These are phyloP conservation scores for Lycium ferocissimum DNA, from an alignment of 257 asterid species.

Conservation along the genomic window DNA sequence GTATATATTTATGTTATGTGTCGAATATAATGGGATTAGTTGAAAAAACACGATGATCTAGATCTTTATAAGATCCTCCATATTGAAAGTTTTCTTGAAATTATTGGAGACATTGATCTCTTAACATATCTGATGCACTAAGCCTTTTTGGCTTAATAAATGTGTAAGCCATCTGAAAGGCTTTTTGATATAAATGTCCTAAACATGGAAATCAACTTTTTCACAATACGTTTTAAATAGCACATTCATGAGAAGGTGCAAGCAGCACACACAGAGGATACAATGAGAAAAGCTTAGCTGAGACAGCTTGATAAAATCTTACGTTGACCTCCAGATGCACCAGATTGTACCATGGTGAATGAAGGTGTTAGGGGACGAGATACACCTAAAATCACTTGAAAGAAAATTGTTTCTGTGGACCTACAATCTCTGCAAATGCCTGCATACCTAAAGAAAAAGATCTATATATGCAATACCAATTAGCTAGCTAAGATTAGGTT, in stretches of 20 bases:
- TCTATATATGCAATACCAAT: not conserved
- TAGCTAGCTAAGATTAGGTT: not conserved
- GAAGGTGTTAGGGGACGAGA: not conserved
- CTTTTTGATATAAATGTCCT: not conserved
- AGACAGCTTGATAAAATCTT: not conserved
- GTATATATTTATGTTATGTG: not conserved
- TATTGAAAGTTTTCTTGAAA: not conserved
- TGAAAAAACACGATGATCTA: not conserved
- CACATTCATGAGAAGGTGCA: no score
- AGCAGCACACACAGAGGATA: no score
- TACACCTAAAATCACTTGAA: not conserved
- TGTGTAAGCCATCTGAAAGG: not conserved
- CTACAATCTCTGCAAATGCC: not conserved
- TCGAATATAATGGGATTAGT: not conserved
- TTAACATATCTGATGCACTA: not conserved
- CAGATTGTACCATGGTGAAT: not conserved
- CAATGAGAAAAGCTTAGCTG: not conserved
- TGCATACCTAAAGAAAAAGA: not conserved
- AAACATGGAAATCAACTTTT: not conserved
- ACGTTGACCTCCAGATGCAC: not conserved
- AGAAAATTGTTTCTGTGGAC: not conserved
- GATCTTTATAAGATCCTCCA: not conserved
- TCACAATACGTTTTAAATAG: not conserved
- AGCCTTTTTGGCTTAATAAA: not conserved
- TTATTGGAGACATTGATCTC: slow-evolving; percentile 1